Evolutionary conservation across 345 rosid genomes (phyloP), one percentile per base, ranked within the genome.

Genomic region (Eucalyptus regnans): DNA sequence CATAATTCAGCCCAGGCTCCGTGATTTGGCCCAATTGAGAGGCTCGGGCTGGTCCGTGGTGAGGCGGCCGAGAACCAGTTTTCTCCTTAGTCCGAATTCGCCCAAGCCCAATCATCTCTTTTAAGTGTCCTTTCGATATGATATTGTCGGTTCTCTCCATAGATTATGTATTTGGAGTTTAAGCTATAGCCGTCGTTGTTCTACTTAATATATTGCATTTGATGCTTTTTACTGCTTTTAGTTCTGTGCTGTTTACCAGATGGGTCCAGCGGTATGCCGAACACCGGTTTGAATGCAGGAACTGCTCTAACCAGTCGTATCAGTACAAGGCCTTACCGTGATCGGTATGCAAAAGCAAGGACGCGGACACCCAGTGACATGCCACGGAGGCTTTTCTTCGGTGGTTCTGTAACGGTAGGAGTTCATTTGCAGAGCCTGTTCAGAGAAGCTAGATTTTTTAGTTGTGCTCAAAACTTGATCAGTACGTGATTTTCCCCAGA

Each of bases 291-390:
- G 80, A 68, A 68, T 68, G 43, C 23, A 18, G 80, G 80, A 68
- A 31, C 80, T 16, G 80, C 43, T 16, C 12, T 10, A 33, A 31
- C 7, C 33, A 68, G 11, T 68, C 37, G 43, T 16, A 68, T 17
- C 43, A 1, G 43, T 31, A 31, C 23, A 4, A 37, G 43, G 80
- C 80, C 80, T 0, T 68, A 68, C 80, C 43, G 80, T 33, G 43
- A 33, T 68, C 79, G 0, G 17, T 62, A 12, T 12, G 33, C 68
- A 62, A 0, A 27, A 62, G 16, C 68, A 12, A 0, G 0, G 8
- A 62, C 17, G 31, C 0, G 33, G 33, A 29, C 31, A 29, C 68
- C 2, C 11, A 7, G 1, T n/a, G 76, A 27, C 1, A 15, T n/a
- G 37, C 76, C 76, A 64, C 17, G 41, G 41, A 64, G 22, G 79